Evolutionary conservation across 345 rosid species (phyloP), one percentile per base, ranked within the genome.

Genomic region (Gossypium anomalum): DNA sequence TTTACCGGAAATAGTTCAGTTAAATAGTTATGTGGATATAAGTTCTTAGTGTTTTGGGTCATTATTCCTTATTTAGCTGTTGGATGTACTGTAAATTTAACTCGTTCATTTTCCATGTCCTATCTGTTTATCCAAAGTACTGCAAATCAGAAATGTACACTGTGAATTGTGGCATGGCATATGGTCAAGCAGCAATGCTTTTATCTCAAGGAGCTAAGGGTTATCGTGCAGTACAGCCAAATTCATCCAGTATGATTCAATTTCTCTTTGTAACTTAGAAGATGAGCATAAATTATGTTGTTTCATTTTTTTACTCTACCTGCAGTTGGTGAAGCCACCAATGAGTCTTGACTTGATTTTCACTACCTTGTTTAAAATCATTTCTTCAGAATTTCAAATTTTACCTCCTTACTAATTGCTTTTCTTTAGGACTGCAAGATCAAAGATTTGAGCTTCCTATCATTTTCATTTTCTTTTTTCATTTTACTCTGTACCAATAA

Each of bases 151-250:
- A 84, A 20, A 86, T 92, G 48, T 86, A 89, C 79, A 91, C 97
- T 11, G 85, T 94, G 81, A 94, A 92, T 60, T 84, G 88, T 71
- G 93, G 95, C 76, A 85, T 86, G 95, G 99, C 98, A 62, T 88
- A 72, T 83, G 98, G 98, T 83, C 97, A 91, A 86, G 97, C 97
- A 69, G 98, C 95, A 71, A 91, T 92, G 98, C 92, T 92, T 84
- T 85, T 94, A 23, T 83, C 98, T 29, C 85, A 86, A 47, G 99
- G 98, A 81, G 79, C 87, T 55, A 92, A 86, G 78, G 98, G 98
- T 75, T 79, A 75, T 68, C 98, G 97, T 62, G 91, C 86, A 16
- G 70, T 90, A 25, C 92, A 85, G 82, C 94, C 94, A 75, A 83
- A 91, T 83, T 82, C 93, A 78, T 85, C 87, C 20, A 87, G 99